Percentiles rank a stretch among this genome's conserved stretches.
These are phyloP conservation scores for Lentinus polychrous DNA, from an alignment of 1,284 basidiomycete genomes.

Conservation along the genomic window DNA sequence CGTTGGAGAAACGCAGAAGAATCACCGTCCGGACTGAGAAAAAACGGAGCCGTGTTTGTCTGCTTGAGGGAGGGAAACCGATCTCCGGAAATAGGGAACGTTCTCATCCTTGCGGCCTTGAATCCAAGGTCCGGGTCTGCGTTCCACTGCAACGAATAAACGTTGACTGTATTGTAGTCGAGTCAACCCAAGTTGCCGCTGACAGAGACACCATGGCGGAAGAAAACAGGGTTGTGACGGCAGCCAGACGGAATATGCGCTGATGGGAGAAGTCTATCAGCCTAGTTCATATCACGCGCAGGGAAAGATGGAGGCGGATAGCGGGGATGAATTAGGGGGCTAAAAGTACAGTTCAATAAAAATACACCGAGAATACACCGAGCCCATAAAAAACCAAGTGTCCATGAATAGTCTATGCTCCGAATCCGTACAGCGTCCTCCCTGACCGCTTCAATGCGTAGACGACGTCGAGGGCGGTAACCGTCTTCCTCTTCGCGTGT, in stretches of 20 bases:
- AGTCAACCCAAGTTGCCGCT: too few relatives aligned
- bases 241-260: neutral
- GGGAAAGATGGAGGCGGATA: neutral
- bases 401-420: slow-evolving; percentile 33
- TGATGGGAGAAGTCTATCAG: neutral
- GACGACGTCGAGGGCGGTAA: slow-evolving; percentile 76
- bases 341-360: slow-evolving; percentile 27
- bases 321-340: slow-evolving; percentile 12
- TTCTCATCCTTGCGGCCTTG: slow-evolving; percentile 3
- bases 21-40: slow-evolving; percentile 16
- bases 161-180: too few relatives aligned
- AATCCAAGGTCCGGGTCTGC: too few relatives aligned
- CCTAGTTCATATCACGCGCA: slow-evolving; percentile 13
- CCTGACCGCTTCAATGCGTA: slow-evolving; percentile 82
- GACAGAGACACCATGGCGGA: neutral
- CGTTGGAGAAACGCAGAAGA: slow-evolving; percentile 19
- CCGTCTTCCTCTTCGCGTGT: slow-evolving; percentile 87
- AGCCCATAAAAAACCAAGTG: slow-evolving; percentile 12
- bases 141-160: too few relatives aligned
- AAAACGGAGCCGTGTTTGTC: neutral
- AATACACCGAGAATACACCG: slow-evolving; percentile 28
- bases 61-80: slow-evolving; percentile 4
- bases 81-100: slow-evolving; percentile 6
- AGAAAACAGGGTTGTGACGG: neutral
- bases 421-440: slow-evolving; percentile 73